Percentiles rank a stretch among this genome's conserved stretches.
Evolutionary conservation across 2,329 filamentous ascomycete genomes (phyloP).

Genomic region (Pestalotiopsis sp.): DNA sequence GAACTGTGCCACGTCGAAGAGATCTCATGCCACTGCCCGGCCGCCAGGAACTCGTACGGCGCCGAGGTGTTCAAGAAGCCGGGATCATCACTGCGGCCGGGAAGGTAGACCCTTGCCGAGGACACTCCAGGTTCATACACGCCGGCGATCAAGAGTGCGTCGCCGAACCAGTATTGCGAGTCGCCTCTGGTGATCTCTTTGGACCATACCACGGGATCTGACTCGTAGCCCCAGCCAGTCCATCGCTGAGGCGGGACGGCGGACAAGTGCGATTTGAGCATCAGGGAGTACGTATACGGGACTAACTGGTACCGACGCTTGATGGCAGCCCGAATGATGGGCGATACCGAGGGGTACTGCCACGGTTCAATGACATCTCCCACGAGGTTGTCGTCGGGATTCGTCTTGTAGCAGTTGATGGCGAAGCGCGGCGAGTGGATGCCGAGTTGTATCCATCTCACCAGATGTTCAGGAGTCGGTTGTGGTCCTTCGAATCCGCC

Average conservation of each 20-base stretch:
- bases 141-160: slow-evolving; percentile 66
- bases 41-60: slow-evolving; percentile 58
- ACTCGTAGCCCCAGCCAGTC: slow-evolving; percentile 75
- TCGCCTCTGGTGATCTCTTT: slow-evolving; percentile 63
- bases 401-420: slow-evolving; percentile 80
- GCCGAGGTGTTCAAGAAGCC: slow-evolving; percentile 67
- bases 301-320: slow-evolving; percentile 73
- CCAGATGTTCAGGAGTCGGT: slow-evolving; percentile 69
- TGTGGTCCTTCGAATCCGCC: slow-evolving; percentile 77
- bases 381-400: slow-evolving; percentile 63
- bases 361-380: slow-evolving; percentile 78
- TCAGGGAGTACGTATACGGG: slow-evolving; percentile 71
- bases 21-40: slow-evolving; percentile 43
- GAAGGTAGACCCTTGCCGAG: slow-evolving; percentile 64
- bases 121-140: slow-evolving; percentile 64
- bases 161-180: slow-evolving; percentile 74
- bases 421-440: slow-evolving; percentile 72
- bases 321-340: slow-evolving; percentile 65
- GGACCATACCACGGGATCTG: slow-evolving; percentile 68
- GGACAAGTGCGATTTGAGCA: slow-evolving; percentile 61
- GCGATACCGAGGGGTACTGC: slow-evolving; percentile 73
- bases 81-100: slow-evolving; percentile 48
- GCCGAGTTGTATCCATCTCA: slow-evolving; percentile 75
- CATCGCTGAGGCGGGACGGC: slow-evolving; percentile 70
- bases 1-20: slow-evolving; percentile 46